A percentile compares a stretch with the other conserved stretches of the same genome.
Conservation (phyloP, 2,329 filamentous ascomycete species). For the Colletotrichum gigasporum region DNA sequence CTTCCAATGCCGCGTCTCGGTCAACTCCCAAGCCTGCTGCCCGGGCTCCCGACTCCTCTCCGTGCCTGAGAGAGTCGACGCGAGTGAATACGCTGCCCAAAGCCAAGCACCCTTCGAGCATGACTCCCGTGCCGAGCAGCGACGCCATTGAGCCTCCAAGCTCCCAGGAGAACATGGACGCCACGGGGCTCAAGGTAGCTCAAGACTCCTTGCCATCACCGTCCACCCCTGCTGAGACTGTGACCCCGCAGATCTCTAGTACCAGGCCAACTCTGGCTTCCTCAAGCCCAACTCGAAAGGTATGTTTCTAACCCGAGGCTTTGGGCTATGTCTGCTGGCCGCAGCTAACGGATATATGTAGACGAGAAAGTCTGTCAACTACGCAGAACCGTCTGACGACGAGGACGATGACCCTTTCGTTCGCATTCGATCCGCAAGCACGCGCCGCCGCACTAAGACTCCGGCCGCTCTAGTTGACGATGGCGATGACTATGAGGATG, state of each 20-base stretch:
- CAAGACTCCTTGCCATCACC: conserved; percentile 58
- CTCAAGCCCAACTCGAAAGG: conserved; percentile 81
- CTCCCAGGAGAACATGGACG: conserved; percentile 71
- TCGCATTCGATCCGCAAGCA: conserved; percentile 48
- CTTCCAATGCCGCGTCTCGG: conserved; percentile 42
- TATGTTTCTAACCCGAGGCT: no score
- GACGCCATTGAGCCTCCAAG: conserved; percentile 74
- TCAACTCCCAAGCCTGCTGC: conserved; percentile 43
- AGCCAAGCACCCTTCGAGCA: conserved; percentile 51
- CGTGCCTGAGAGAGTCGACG: conserved; percentile 52
- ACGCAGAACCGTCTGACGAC: conserved; percentile 86
- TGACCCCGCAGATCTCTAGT: conserved; percentile 51
- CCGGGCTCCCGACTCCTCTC: conserved; percentile 43
- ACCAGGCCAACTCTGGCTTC: conserved; percentile 58
- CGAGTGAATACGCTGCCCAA: conserved; percentile 54
- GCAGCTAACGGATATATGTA: no score
- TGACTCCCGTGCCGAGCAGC: conserved; percentile 84
- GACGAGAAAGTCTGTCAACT: conserved; percentile 73
- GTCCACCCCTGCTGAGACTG: conserved; percentile 51
- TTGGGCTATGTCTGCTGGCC: no score
- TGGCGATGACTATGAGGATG: conserved; percentile 78
- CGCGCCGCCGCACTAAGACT: conserved; percentile 50
- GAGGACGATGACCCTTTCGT: conserved; percentile 80
- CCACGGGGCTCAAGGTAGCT: conserved; percentile 58
- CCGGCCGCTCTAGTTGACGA: conserved; percentile 72